Evolutionary conservation across 495 filamentous ascomycete species (phyloP).

Genomic region (Amphirosellinia nigrospora): DNA sequence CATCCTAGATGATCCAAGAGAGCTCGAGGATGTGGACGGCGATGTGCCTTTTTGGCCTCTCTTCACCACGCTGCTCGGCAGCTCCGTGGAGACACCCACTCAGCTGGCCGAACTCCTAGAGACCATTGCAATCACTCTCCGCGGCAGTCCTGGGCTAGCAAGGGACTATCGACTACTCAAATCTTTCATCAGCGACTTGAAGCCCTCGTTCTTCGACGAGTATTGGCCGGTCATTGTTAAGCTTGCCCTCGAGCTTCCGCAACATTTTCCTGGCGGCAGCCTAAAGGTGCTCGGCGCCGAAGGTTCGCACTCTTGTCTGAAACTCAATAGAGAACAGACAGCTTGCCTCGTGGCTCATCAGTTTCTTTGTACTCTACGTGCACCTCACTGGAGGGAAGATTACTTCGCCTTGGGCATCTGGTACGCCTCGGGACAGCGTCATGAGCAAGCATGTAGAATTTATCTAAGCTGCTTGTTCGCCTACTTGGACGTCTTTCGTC

Average conservation of each 20-base stretch:
- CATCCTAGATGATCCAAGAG: conserved; percentile 24
- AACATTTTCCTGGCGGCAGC: conserved; percentile 20
- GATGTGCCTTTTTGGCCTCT: conserved; percentile 42
- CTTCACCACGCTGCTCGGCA: conserved; percentile 55
- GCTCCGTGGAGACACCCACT: conserved; percentile 40
- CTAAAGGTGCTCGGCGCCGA: conserved; percentile 14
- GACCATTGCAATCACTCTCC: conserved; percentile 31
- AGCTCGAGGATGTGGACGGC: conserved; percentile 27
- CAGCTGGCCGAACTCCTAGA: conserved; percentile 54
- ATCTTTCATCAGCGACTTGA: background rate
- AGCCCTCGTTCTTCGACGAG: conserved; percentile 7
- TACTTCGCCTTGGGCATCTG: conserved; percentile 36
- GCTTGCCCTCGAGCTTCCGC: conserved; percentile 17
- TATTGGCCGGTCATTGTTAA: conserved; percentile 21
- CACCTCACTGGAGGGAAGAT: conserved; percentile 27
- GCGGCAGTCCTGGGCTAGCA: background rate
- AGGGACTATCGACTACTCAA: background rate
- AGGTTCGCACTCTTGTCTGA: background rate
- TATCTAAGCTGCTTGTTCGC: conserved; percentile 30
- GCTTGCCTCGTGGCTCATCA: conserved; percentile 33
- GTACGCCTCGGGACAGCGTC: conserved; percentile 32
- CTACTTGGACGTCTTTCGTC: conserved; percentile 16
- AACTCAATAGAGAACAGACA: conserved; percentile 3
- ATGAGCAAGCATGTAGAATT: conserved; percentile 24
- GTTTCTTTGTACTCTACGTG: conserved; percentile 29